Evolutionary conservation across 140 eudicot genomes (phyloP).

Genomic region (Bidens hawaiensis): DNA sequence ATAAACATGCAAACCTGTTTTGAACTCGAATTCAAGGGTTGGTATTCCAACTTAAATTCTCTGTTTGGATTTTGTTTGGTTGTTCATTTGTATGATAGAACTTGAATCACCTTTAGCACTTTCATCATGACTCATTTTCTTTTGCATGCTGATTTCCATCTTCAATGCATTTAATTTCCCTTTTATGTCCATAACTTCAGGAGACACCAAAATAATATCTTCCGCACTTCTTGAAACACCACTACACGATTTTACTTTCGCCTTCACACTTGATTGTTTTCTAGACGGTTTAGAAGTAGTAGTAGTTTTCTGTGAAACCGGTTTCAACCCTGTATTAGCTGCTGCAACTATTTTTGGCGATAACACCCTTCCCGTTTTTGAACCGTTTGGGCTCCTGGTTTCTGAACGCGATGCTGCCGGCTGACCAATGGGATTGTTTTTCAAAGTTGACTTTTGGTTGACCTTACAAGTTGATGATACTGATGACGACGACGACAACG

Average conservation of each 20-base stretch:
- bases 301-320: constrained; percentile 8
- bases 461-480: not conserved
- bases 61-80: not conserved
- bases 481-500: not conserved
- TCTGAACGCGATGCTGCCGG: not conserved
- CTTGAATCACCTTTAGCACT: not conserved
- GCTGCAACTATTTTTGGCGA: constrained; percentile 7
- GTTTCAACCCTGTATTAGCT: constrained; percentile 8
- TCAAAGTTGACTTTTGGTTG: constrained; percentile 2
- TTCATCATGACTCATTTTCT: constrained; percentile 6
- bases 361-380: not conserved
- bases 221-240: not conserved
- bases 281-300: not conserved
- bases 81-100: not conserved
- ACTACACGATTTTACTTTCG: not conserved
- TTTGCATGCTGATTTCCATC: constrained; percentile 32
- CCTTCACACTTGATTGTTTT: constrained; percentile 12
- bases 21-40: not conserved
- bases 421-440: constrained; percentile 12
- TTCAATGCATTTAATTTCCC: constrained; percentile 31
- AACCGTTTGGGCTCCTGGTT: constrained; percentile 15
- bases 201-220: constrained; percentile 17
- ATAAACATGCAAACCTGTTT: not conserved
- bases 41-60: not conserved
- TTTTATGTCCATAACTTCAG: constrained; percentile 35